Base-by-base conservation (phyloP, 768 basidiomycete genomes). In the Rhodocollybia butyracea region DNA sequence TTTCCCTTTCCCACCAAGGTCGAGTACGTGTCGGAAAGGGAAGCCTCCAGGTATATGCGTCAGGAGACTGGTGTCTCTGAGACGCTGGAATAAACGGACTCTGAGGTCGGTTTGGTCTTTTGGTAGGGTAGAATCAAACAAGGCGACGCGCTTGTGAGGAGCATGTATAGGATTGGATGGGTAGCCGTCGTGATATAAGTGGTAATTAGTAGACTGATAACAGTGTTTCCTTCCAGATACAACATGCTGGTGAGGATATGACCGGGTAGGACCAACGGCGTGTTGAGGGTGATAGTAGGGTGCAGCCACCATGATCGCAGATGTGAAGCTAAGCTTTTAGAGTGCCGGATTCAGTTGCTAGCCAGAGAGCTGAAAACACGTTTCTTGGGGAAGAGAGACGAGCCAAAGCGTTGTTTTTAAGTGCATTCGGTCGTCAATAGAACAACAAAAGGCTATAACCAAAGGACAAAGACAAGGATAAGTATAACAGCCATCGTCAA, bases 31-130 rank as follows among this genome's bases (percentile, higher is more conserved):
- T 38, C 60, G 70, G 56, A 76, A 73, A 1, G 76, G 74, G 56
- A 76, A 78, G 2, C 72, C 73, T 13, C 51, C 57, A 22, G 68
- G 71, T 60, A 71, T 64, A 52, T 67, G 64, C 27, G 67, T 46
- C 17, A 76, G 58, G 2, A 38, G 24, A 51, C 59, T 62, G 36
- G 64, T 66, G 24, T 61, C 60, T 40, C 67, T 68, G 13, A 77
- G 66, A 26, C 68, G 51, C 6, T 52, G 51, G 15, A 19, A 24
- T 17, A 52, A 34, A n/a, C 34, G 24, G 3, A 52, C 39, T 5
- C 41, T 24, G 26, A 52, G 22, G 21, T 52, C 51, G 10, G 30
- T 50, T 24, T 13, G 46, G 30, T 50, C 30, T 50, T 50, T 50
- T 50, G 47, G 47, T 31, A 34, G 30, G 8, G 32, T n/a, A 47